Conservation (phyloP, 2,329 filamentous ascomycete genomes). For the Cercospora sp. region DNA sequence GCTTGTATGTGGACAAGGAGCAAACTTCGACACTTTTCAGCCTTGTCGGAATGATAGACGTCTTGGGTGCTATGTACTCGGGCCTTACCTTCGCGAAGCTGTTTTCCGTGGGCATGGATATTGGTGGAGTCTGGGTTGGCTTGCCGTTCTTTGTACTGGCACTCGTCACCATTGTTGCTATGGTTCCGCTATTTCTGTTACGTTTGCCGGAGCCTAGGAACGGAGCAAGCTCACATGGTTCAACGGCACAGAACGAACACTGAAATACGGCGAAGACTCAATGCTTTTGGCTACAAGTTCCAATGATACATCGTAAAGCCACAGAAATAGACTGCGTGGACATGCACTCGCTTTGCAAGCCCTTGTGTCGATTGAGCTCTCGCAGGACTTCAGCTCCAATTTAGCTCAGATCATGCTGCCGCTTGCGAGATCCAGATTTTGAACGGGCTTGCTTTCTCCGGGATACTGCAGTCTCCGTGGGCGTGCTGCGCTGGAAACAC, state of each 20-base stretch:
- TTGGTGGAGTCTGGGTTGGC: neutral
- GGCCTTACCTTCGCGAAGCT: neutral
- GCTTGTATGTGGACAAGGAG: neutral
- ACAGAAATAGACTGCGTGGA: neutral
- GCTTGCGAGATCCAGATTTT: slow-evolving; percentile 6
- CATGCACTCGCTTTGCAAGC: neutral
- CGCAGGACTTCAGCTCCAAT: neutral
- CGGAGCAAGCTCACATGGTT: neutral
- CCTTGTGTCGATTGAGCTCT: neutral
- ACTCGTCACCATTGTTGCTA: neutral
- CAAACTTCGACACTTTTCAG: neutral
- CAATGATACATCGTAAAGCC: neutral
- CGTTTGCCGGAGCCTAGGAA: neutral
- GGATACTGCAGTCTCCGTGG: slow-evolving; percentile 28
- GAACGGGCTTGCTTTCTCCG: slow-evolving; percentile 15
- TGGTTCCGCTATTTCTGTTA: neutral
- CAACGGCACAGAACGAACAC: neutral
- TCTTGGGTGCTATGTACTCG: neutral
- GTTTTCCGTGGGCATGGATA: neutral
- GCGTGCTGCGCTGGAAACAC: slow-evolving; percentile 27
- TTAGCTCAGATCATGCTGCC: neutral
- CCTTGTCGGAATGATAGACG: neutral
- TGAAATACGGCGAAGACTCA: neutral
- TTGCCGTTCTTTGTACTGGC: neutral
- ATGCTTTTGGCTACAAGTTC: neutral